Percentiles rank a stretch among this genome's conserved stretches.
These are phyloP conservation scores for Tolypocladium cylindrosporum DNA, from an alignment of 2,329 filamentous ascomycete genomes.

Conservation along the genomic window DNA sequence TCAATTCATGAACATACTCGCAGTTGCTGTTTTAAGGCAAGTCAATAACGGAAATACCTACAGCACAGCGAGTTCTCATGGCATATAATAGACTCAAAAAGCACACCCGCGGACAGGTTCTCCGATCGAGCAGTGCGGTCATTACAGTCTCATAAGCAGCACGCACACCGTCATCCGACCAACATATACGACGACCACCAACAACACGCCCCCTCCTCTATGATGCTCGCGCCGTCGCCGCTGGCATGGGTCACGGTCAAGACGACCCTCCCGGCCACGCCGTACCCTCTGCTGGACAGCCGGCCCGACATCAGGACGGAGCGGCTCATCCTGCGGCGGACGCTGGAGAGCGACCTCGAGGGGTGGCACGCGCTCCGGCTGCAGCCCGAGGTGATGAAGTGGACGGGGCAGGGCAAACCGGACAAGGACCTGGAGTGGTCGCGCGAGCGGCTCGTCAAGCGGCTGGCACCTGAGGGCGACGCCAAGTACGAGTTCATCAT, in stretches of 20 bases:
- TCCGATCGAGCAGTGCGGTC: not conserved
- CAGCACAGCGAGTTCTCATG: not conserved
- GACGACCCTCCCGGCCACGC: slow-evolving; percentile 34
- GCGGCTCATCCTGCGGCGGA: slow-evolving; percentile 44
- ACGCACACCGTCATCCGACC: not conserved
- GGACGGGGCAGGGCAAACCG: slow-evolving; percentile 32
- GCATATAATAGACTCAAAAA: not conserved
- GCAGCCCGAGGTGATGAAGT: slow-evolving; percentile 53
- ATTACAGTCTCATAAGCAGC: not conserved
- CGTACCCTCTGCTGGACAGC: slow-evolving; percentile 28
- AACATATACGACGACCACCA: not conserved
- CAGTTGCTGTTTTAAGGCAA: not conserved
- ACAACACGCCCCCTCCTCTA: not conserved
- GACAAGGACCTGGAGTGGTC: slow-evolving; percentile 37
- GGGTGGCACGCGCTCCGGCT: slow-evolving; percentile 42
- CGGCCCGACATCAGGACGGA: slow-evolving; percentile 35
- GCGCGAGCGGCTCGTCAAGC: slow-evolving; percentile 24
- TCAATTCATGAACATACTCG: too few species aligned
- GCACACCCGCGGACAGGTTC: not conserved
- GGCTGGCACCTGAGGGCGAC: slow-evolving; percentile 38
- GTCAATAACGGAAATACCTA: not conserved
- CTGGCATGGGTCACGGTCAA: slow-evolving; percentile 30
- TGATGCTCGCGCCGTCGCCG: slow-evolving; percentile 3
- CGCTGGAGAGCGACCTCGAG: slow-evolving; percentile 37
- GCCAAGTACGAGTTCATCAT: slow-evolving; percentile 49